Evolutionary conservation across 192 early-diverging fungal species (phyloP), one percentile per base, ranked within the genome.

Genomic region (Podila epicladia): DNA sequence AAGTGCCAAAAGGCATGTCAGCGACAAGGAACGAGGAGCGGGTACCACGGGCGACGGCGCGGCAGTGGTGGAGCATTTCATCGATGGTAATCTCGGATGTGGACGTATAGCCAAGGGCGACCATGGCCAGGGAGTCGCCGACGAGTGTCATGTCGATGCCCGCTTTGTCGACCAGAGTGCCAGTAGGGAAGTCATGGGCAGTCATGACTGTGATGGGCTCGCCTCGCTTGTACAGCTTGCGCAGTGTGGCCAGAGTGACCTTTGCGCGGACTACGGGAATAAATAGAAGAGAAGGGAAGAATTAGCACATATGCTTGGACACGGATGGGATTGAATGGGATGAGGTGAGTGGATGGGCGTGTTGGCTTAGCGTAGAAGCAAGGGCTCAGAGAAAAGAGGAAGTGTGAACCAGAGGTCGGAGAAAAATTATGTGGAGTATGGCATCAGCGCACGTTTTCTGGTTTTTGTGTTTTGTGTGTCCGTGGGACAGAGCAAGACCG

Each of bases 111-210:
- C 98, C 98, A 55, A 99, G 84, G 8, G 95, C 92, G 0, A 99
- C 98, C 98, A 99, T 99, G 15, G 96, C 98, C 61, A 98, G 84
- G 2, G 94, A 96, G 82, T 98, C 98, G 22, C 98, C 98, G 5
- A 99, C 96, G 11, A 99, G 89, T 64, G 87, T 87, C 74, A 95
- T 90, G 70, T 99, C 98, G 67, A 97, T 88, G 19, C 92, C 94
- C 0, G 94, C 87, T 45, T 90, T 88, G 63, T 98, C 97, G 61
- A 89, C 92, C 22, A 96, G 88, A 31, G 95, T 82, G 2, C 91
- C 93, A 17, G 95, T 93, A 45, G 98, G 96, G 70, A 98, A 99
- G 85, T 99, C 97, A 73, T 97, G 92, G 5, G 98, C 98, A 1
- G 98, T 99, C 92, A 98, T 94, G 83, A 98, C 89, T 0, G 96